These are phyloP conservation scores for Colletotrichum cordylinicola DNA, from an alignment of 2,329 filamentous ascomycete genomes.

Conservation along the genomic window DNA sequence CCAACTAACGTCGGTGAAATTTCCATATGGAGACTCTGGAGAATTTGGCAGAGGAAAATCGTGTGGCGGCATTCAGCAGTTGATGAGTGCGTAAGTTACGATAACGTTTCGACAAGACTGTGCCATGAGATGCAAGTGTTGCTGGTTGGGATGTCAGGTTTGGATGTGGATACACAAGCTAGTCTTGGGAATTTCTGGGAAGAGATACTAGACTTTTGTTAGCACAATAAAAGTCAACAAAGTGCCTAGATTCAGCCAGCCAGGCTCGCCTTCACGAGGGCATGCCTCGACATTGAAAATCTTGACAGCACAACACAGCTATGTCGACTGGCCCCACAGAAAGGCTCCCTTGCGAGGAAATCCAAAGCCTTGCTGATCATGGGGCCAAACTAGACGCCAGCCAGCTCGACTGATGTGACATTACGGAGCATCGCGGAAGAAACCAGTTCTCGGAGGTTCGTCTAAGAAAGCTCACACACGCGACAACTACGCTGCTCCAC, in stretches of 20 bases:
- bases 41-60: not conserved
- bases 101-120: not conserved
- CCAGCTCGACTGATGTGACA: not conserved
- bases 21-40: not conserved
- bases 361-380: not conserved
- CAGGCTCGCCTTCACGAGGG: not conserved
- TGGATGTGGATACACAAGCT: not conserved
- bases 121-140: not conserved
- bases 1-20: not conserved
- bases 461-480: not conserved
- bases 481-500: not conserved
- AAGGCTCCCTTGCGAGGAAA: not conserved
- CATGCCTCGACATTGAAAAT: not conserved
- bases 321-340: not conserved
- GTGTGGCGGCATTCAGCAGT: not conserved
- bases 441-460: not conserved
- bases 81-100: not conserved
- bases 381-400: not conserved
- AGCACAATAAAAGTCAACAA: not conserved
- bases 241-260: not conserved
- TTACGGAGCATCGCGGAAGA: not conserved
- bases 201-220: not conserved
- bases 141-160: not conserved
- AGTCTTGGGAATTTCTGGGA: not conserved
- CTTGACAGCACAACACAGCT: not conserved